These are phyloP conservation scores for Cucurbitaria berberidis DNA, from an alignment of 2,329 filamentous ascomycete genomes.

Conservation along the genomic window DNA sequence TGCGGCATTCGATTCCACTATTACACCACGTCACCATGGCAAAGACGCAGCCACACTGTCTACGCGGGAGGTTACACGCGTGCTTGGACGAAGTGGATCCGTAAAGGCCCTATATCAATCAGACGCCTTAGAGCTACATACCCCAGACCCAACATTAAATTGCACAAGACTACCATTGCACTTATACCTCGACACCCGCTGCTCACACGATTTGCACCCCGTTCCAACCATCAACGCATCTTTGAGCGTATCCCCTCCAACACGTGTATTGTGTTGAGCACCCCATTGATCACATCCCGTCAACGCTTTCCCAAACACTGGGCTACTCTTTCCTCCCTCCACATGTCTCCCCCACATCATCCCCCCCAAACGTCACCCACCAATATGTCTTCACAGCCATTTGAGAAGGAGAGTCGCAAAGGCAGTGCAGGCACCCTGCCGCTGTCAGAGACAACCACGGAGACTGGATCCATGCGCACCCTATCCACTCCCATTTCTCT, in stretches of 20 bases:
- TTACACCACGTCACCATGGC: conserved; percentile 46
- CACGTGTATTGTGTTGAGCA: conserved; percentile 25
- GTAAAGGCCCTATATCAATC: conserved; percentile 22
- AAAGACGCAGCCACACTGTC: conserved; percentile 27
- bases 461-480: conserved; percentile 32
- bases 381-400: conserved; percentile 20
- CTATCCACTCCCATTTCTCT: conserved; percentile 22
- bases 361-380: conserved; percentile 13
- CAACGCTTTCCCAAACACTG: conserved; percentile 12
- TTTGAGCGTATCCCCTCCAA: conserved; percentile 25
- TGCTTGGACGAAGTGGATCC: conserved; percentile 38
- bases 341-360: background rate
- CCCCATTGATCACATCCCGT: conserved; percentile 10
- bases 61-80: conserved; percentile 31
- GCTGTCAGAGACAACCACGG: conserved; percentile 30
- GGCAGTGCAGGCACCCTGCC: conserved; percentile 29
- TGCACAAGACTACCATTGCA: conserved; percentile 22
- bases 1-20: conserved; percentile 32
- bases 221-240: conserved; percentile 16
- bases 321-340: conserved; percentile 13
- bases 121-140: conserved; percentile 18
- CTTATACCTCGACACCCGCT: conserved; percentile 25
- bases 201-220: conserved; percentile 8
- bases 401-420: conserved; percentile 29
- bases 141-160: conserved; percentile 22